Base-by-base conservation (phyloP, 2,329 filamentous ascomycete genomes). In the Alternaria sp. region DNA sequence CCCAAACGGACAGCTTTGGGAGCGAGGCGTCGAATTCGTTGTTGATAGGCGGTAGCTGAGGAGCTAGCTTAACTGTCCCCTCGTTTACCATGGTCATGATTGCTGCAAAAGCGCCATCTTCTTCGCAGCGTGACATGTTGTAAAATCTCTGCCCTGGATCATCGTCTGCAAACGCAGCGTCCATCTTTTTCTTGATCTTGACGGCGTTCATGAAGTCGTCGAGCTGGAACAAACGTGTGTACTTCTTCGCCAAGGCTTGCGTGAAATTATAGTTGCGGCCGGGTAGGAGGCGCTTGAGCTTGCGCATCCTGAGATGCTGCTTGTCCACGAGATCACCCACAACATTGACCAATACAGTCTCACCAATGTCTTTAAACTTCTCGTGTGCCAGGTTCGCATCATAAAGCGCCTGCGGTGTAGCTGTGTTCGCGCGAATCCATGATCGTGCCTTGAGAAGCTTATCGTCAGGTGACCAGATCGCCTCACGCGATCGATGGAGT, bases 21-120 rank as follows among this genome's bases (percentile, higher is more conserved):
- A 72, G 70, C 0, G 79, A 76, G 3, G 77, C 77, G 38, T 77
- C 72, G 51, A 81, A 75, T 6, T 79, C 75, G 42, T 75, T 74
- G 59, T 82, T 73, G 30, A 91, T 87, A 1, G 87, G 87, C 5
- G 90, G 83, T 41, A 89, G 81, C 2, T 83, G 72, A 0, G 86
- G 81, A 4, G 83, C 78, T 7, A 91, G 71, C 16, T 74, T 80
- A 42, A 93, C 80, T 41, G 85, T 83, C 4, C 86, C 85, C 51
- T 84, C 75, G 0, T 87, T 86, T 61, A 89, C 85, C 55, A 94
- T 75, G 67, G 91, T 91, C 41, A 88, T 83, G 57, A 91, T 78
- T 2, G 88, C 89, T 82, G 92, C 86, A 59, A 90, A 84, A 30
- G 87, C 83, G 26, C 89, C 89, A 64, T 92, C 88, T 32, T 85